Conservation (phyloP, 225 moss, liverwort and hornwort species). For the Anthoceros angustus region DNA sequence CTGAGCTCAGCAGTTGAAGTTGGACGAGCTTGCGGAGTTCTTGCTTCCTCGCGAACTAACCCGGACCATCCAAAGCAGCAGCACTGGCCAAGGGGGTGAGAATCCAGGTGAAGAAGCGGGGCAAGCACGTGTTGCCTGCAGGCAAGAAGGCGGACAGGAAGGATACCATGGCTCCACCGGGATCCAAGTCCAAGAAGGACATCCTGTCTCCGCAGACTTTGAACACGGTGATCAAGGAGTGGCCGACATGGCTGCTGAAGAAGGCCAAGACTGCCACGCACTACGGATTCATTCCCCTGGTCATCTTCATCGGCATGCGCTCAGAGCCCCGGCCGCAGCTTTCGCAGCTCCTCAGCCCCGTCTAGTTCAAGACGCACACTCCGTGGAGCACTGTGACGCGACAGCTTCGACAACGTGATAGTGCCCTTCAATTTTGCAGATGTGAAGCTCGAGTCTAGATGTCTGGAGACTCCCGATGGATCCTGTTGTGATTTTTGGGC, state of each 20-base stretch:
- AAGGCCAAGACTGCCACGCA: conserved; percentile 84
- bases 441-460: too few relatives aligned
- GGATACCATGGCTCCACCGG: background rate
- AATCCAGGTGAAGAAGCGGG: background rate
- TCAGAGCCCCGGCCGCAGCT: conserved; percentile 85
- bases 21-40: too few relatives aligned
- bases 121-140: background rate
- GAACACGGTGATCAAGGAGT: conserved; percentile 55
- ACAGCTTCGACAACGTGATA: background rate
- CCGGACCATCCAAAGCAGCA: background rate
- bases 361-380: conserved; percentile 8
- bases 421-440: background rate
- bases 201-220: background rate
- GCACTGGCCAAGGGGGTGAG: conserved; percentile 5
- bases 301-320: conserved; percentile 83
- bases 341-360: conserved; percentile 80
- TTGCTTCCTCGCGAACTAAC: background rate
- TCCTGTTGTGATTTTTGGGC: too few relatives aligned
- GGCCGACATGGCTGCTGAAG: conserved; percentile 81
- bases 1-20: too few relatives aligned
- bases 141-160: background rate
- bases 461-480: too few relatives aligned
- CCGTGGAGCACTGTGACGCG: background rate
- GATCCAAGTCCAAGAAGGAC: background rate
- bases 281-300: conserved; percentile 89